A percentile compares a stretch with the other conserved stretches of the same genome.
These are phyloP conservation scores for Pichia thaimueangensis DNA, from an alignment of 805 yeast genomes.

Conservation along the genomic window DNA sequence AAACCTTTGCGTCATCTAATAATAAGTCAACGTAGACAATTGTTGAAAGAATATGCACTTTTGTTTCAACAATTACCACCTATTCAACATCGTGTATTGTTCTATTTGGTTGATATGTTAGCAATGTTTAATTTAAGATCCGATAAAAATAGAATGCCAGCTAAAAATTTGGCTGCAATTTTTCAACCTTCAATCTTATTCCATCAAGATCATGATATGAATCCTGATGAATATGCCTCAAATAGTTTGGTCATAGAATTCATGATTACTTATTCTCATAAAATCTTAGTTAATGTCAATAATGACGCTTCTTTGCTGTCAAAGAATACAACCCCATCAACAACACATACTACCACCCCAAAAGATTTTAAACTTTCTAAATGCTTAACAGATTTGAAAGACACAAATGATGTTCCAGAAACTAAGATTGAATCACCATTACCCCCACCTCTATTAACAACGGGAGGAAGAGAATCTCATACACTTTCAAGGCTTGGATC, in stretches of 20 bases:
- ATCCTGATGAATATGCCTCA: slow-evolving; percentile 84
- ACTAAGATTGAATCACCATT: no score
- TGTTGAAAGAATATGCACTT: slow-evolving; percentile 63
- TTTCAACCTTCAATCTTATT: slow-evolving; percentile 95
- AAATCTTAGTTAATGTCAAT: slow-evolving; percentile 53
- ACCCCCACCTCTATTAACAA: background rate
- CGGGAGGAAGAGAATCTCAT: background rate
- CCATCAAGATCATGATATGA: slow-evolving; percentile 88
- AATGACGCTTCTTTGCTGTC: slow-evolving; percentile 11
- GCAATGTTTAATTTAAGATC: slow-evolving; percentile 80
- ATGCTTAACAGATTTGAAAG: background rate
- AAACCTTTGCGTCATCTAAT: slow-evolving; percentile 2
- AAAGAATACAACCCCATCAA: background rate
- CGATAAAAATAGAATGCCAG: slow-evolving; percentile 80
- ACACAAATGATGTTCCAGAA: no score
- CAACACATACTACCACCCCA: background rate
- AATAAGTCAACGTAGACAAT: slow-evolving; percentile 57
- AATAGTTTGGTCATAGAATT: slow-evolving; percentile 85
- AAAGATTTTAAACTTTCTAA: background rate
- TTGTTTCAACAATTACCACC: slow-evolving; percentile 67
- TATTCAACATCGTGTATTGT: slow-evolving; percentile 73
- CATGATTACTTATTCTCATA: slow-evolving; percentile 77
- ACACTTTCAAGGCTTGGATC: background rate
- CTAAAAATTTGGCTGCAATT: slow-evolving; percentile 88
- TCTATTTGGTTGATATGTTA: slow-evolving; percentile 79